phyloP scores from a whole-genome alignment of 192 early-diverging fungal genomes.

The Backusella westeae region DNA sequence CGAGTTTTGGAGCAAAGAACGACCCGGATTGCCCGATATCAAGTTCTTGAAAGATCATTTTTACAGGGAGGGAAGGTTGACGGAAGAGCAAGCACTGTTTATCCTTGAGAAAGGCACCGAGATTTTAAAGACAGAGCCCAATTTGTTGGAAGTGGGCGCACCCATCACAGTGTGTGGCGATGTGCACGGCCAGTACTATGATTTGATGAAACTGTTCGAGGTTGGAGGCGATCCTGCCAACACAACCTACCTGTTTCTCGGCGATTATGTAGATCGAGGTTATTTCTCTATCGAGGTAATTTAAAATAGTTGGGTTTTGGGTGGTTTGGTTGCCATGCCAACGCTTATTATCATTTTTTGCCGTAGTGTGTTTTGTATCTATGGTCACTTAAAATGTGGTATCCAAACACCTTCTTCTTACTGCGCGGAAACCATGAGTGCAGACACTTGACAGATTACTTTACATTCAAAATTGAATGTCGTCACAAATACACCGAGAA shows the following conservation, averaged over 20 bases:
- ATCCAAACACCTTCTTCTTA: conserved; percentile 81
- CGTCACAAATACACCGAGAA: conserved; percentile 92
- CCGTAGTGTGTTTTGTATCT: conserved; percentile 88
- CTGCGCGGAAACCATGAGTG: conserved; percentile 97
- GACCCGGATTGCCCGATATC: conserved; percentile 70
- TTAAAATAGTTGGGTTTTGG: too few species aligned
- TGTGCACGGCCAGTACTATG: conserved; percentile 96
- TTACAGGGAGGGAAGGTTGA: conserved; percentile 87
- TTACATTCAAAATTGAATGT: conserved; percentile 96
- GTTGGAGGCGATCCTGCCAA: conserved; percentile 91
- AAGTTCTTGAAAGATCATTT: conserved; percentile 90
- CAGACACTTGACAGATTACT: conserved; percentile 96
- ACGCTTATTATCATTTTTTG: neutral
- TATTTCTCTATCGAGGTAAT: conserved; percentile 94
- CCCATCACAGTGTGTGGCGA: conserved; percentile 97
- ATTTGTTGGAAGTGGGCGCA: conserved; percentile 83
- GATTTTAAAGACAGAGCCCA: conserved; percentile 78
- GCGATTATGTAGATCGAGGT: conserved; percentile 96
- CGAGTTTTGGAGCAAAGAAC: conserved; percentile 53
- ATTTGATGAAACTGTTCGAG: conserved; percentile 98
- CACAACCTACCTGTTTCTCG: conserved; percentile 91
- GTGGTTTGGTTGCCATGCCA: neutral
- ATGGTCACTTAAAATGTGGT: conserved; percentile 90
- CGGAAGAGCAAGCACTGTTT: conserved; percentile 86
- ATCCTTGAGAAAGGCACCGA: conserved; percentile 85